These are phyloP conservation scores for Saksenaea oblongispora DNA, from an alignment of 371 early-diverging fungal genomes.

Conservation along the genomic window DNA sequence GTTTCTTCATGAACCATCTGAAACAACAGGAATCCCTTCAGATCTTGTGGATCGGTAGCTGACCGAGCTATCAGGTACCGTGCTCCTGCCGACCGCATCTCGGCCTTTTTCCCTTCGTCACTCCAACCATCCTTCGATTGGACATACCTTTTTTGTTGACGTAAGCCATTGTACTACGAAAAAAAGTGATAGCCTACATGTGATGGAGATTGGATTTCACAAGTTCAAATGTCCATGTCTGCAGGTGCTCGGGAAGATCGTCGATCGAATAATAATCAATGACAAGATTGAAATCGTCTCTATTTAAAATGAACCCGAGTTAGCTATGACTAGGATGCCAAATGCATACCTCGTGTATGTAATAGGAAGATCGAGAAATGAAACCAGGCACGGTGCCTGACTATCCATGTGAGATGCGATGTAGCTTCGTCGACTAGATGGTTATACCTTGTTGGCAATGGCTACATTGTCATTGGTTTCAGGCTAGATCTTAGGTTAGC, in stretches of 20 bases:
- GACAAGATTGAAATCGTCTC: constrained; percentile 23
- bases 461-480: constrained; percentile 9
- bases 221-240: constrained; percentile 49
- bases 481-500: neutral
- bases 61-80: constrained; percentile 54
- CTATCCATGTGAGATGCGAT: neutral
- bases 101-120: constrained; percentile 46
- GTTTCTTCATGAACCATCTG: constrained; percentile 64
- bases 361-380: constrained; percentile 30
- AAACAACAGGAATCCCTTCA: constrained; percentile 53
- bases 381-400: constrained; percentile 28
- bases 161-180: neutral
- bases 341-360: constrained; percentile 20
- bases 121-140: constrained; percentile 62
- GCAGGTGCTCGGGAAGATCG: constrained; percentile 39
- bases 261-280: constrained; percentile 49
- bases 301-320: neutral
- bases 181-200: constrained; percentile 34
- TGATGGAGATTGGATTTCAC: constrained; percentile 58
- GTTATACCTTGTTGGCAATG: constrained; percentile 15
- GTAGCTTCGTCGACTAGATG: neutral
- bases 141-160: constrained; percentile 36
- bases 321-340: neutral
- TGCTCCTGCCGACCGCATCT: constrained; percentile 48
- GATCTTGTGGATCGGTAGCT: constrained; percentile 32